phyloP scores from a whole-genome alignment of 176 grass and related monocot species.

The Avena insularis region DNA sequence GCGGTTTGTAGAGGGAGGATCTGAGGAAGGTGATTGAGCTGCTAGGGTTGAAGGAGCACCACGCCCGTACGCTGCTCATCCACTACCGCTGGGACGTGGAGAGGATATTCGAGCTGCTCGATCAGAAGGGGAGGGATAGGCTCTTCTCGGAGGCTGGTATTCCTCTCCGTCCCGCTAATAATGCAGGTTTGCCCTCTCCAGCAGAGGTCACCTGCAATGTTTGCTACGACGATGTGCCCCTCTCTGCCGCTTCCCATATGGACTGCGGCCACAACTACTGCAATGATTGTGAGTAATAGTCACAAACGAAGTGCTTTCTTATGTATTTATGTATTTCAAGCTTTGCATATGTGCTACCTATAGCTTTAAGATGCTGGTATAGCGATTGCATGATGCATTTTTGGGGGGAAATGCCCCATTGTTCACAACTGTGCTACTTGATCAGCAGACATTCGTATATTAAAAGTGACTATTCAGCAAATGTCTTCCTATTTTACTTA shows the following conservation, averaged over 20 bases:
- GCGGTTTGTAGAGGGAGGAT: slow-evolving; percentile 71
- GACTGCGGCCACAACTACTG: slow-evolving; percentile 92
- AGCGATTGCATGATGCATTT: background rate
- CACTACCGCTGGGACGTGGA: slow-evolving; percentile 94
- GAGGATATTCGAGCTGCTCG: slow-evolving; percentile 93
- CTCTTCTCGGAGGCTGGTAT: slow-evolving; percentile 85
- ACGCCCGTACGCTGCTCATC: slow-evolving; percentile 92
- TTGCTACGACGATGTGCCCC: slow-evolving; percentile 76
- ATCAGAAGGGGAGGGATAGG: slow-evolving; percentile 86
- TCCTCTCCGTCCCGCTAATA: slow-evolving; percentile 46
- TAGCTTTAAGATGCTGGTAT: slow-evolving; percentile 13
- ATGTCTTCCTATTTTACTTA: slow-evolving; percentile 11
- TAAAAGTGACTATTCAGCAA: slow-evolving; percentile 15
- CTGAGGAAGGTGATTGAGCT: slow-evolving; percentile 92
- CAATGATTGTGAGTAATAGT: slow-evolving; percentile 80
- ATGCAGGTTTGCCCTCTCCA: slow-evolving; percentile 29
- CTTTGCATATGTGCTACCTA: slow-evolving; percentile 4
- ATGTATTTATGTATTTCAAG: slow-evolving; percentile 25
- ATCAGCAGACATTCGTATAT: background rate
- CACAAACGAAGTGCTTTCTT: background rate
- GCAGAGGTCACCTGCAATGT: slow-evolving; percentile 64
- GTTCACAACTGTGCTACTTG: background rate
- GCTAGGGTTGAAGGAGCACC: slow-evolving; percentile 78
- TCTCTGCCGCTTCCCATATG: slow-evolving; percentile 65
- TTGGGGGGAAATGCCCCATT: background rate